A percentile compares a stretch with the other conserved stretches of the same genome.
Conservation (phyloP, 345 rosid species). For the Acer saccharum region DNA sequence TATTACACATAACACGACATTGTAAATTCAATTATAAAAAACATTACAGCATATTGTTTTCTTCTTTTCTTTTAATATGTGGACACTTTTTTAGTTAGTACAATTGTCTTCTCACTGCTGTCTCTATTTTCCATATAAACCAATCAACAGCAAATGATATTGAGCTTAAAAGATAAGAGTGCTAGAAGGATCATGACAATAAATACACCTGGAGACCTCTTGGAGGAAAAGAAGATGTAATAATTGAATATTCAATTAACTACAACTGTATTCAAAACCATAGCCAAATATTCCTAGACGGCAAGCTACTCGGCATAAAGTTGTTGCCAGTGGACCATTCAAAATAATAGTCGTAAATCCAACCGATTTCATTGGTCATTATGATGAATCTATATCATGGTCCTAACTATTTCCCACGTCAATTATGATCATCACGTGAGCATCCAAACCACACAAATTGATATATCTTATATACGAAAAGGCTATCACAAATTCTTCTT, state of each 20-base stretch:
- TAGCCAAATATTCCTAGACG: not conserved
- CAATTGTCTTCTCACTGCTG: not conserved
- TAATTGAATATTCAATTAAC: not conserved
- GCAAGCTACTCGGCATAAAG: not conserved
- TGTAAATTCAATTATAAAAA: no score
- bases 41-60: no score
- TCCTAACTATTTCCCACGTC: not conserved
- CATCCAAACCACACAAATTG: constrained; percentile 4
- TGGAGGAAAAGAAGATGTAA: not conserved
- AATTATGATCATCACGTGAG: not conserved
- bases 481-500: not conserved
- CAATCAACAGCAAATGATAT: not conserved
- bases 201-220: not conserved
- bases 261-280: not conserved
- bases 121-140: not conserved
- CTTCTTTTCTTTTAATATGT: no score
- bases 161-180: not conserved
- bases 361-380: not conserved
- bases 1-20: no score
- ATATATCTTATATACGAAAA: not conserved
- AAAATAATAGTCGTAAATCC: not conserved
- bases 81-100: not conserved
- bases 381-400: not conserved
- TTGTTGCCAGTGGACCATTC: not conserved
- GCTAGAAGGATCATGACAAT: not conserved